A percentile compares a stretch with the other conserved stretches of the same genome.
Evolutionary conservation across 805 yeast genomes (phyloP).

Genomic region (Millerozyma acaciae): DNA sequence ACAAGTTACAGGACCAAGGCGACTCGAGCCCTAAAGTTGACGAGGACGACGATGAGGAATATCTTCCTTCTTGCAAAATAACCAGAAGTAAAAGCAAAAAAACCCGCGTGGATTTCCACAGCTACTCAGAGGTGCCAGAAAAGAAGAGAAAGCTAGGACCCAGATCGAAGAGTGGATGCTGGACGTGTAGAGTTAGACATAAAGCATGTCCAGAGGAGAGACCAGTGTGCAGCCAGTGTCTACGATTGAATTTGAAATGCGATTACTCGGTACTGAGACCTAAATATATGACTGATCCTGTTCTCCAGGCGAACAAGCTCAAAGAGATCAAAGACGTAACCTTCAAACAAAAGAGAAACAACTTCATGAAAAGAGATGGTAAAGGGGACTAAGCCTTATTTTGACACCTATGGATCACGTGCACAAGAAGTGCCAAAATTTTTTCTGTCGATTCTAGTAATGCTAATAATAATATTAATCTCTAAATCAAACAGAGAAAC

Average conservation of each 20-base stretch:
- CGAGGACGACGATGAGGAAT: conserved; percentile 6
- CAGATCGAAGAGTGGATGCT: conserved; percentile 61
- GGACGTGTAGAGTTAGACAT: conserved; percentile 74
- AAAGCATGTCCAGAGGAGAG: conserved; percentile 67
- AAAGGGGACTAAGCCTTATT: background rate
- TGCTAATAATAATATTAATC: background rate
- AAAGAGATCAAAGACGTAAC: conserved; percentile 46
- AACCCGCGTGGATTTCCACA: background rate
- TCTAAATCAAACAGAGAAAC: background rate
- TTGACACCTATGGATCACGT: no score
- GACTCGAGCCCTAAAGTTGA: background rate
- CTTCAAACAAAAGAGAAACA: conserved; percentile 23
- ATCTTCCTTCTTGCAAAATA: conserved; percentile 6
- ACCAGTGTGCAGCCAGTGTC: conserved; percentile 60
- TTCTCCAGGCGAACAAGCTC: conserved; percentile 41
- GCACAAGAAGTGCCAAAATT: background rate
- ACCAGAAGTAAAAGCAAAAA: conserved; percentile 8
- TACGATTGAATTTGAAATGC: conserved; percentile 52
- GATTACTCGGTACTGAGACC: conserved; percentile 53
- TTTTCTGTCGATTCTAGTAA: no score
- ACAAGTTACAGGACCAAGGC: background rate
- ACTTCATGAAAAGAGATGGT: conserved; percentile 11
- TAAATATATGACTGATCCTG: conserved; percentile 45
- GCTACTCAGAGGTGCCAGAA: conserved; percentile 6
- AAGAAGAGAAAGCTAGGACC: conserved; percentile 17